Conservation (phyloP, 2,329 filamentous ascomycete species). For the Dothistroma septosporum region DNA sequence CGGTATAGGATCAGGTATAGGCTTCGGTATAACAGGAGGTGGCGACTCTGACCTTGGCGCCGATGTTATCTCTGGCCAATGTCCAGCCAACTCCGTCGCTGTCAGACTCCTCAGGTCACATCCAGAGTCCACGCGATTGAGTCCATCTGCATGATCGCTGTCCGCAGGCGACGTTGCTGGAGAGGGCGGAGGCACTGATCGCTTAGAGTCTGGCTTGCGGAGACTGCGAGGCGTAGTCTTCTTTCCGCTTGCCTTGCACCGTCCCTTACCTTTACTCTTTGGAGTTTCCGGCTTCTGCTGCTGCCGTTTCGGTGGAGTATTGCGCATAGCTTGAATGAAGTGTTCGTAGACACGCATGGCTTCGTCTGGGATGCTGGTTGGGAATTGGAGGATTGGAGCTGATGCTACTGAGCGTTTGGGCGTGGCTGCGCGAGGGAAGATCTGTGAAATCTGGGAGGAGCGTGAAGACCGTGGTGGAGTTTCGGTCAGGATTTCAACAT, state of each 20-base stretch:
- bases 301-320: not conserved
- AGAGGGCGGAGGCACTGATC: not conserved
- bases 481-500: constrained; percentile 4
- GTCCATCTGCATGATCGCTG: not conserved
- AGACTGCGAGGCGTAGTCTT: not conserved
- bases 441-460: constrained; percentile 8
- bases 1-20: not conserved
- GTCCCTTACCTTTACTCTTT: not conserved
- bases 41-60: not conserved
- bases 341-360: constrained; percentile 6
- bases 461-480: constrained; percentile 15
- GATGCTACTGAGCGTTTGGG: not conserved
- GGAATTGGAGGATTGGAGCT: not conserved
- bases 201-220: not conserved
- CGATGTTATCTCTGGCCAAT: not conserved
- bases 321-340: constrained; percentile 4
- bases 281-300: not conserved
- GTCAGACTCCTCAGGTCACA: not conserved
- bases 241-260: not conserved
- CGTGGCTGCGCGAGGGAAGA: not conserved
- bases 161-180: not conserved
- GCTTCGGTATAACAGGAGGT: not conserved
- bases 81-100: not conserved
- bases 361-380: not conserved
- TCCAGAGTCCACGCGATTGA: not conserved